Evolutionary conservation across 2,329 filamentous ascomycete genomes (phyloP), one percentile per base, ranked within the genome.

Genomic region (Xylaria sp.): DNA sequence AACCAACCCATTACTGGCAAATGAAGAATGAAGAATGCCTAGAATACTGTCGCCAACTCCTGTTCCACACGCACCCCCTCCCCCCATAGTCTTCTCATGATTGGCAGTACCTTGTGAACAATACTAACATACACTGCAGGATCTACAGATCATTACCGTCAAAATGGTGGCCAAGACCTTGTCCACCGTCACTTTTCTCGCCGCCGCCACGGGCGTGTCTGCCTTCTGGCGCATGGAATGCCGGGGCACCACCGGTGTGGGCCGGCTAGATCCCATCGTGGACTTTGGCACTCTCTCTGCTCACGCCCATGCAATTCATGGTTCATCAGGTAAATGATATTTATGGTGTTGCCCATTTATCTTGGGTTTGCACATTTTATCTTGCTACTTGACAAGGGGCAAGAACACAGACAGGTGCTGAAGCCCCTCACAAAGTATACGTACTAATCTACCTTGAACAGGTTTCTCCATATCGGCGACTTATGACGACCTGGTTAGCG

Each of bases 161-260:
- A 63, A 48, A 26, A 68, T 68, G 65, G 44, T 52, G 26, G 37
- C 53, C 7, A 67, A 66, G 40, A 50, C 63, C 39, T 54, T 71
- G n/a, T 52, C 58, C 26, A 47, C 63, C n/a, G 41, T 66, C 18
- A 58, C 66, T 49, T 61, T 72, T 40, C 61, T 71, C 40, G 63
- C 68, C 61, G 59, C 61, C 44, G 67, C 74, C 37, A 68, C 69
- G 39, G 62, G 74, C 52, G 79, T 78, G 43, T 69, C 81, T 63
- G 92, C 89, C 55, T 96, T 96, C 74, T 96, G 90, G 90, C 90
- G 92, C 69, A 89, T 96, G 82, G 88, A 91, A 65, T 96, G 91
- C 73, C 88, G 84, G 63, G 86, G 85, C 51, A 81, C 82, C 43
- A 78, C 86, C 61, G 90, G 86, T 58, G 71, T 90, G 52, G 88